Conservation (phyloP, 768 basidiomycete species). For the Boletus rex-veris region DNA sequence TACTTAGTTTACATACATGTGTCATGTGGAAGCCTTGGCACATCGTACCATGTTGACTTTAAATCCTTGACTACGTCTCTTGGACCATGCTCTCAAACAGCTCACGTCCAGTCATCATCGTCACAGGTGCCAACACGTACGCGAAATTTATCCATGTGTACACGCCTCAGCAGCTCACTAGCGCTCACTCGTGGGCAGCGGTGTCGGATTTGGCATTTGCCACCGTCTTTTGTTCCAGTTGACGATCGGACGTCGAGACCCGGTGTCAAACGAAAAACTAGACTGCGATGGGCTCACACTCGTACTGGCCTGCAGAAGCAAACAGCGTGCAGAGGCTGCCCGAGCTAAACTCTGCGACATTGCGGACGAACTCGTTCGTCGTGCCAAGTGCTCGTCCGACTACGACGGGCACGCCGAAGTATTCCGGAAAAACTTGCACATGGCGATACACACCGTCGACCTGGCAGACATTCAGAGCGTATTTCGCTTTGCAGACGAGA, state of each 20-base stretch:
- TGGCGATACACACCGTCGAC: slow-evolving; percentile 65
- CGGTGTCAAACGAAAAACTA: slow-evolving; percentile 13
- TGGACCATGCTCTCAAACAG: slow-evolving; percentile 25
- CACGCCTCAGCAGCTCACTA: slow-evolving; percentile 24
- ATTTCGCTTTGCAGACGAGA: slow-evolving; percentile 55
- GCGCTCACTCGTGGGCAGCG: slow-evolving; percentile 44
- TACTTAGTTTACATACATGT: not conserved
- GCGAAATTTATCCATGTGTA: slow-evolving; percentile 9
- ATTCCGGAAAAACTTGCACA: slow-evolving; percentile 56
- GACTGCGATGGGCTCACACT: slow-evolving; percentile 60
- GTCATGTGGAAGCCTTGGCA: not conserved
- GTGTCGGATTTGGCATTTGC: slow-evolving; percentile 82
- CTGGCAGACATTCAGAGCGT: slow-evolving; percentile 58
- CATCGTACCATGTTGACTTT: too few species aligned
- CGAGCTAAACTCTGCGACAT: slow-evolving; percentile 47
- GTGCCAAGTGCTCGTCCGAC: slow-evolving; percentile 30
- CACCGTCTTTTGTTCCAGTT: slow-evolving; percentile 72
- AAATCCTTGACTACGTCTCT: not conserved
- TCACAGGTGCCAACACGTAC: slow-evolving; percentile 71
- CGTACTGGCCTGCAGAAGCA: slow-evolving; percentile 77
- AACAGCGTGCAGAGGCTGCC: slow-evolving; percentile 59
- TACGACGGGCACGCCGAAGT: slow-evolving; percentile 52
- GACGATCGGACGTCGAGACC: slow-evolving; percentile 42
- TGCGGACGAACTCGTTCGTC: slow-evolving; percentile 52
- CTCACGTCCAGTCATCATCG: slow-evolving; percentile 50